Evolutionary conservation across 768 basidiomycete genomes (phyloP).

Genomic region (Cyclocybe cylindracea): DNA sequence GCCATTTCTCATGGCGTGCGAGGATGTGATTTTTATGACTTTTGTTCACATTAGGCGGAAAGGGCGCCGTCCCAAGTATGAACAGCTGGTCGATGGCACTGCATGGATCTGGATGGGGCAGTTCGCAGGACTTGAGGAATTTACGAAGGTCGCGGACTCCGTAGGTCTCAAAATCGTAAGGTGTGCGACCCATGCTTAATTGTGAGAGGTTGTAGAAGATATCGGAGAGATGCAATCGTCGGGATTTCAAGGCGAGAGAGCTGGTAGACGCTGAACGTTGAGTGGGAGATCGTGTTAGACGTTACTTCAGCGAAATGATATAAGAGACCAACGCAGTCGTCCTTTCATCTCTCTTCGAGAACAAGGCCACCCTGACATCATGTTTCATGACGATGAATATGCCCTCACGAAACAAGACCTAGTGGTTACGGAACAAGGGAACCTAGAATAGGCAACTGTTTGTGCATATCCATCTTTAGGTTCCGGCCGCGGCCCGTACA

Average conservation of each 20-base stretch:
- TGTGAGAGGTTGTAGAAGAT: neutral
- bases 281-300: neutral
- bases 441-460: conserved; percentile 6
- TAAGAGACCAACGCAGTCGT: conserved; percentile 2
- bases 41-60: conserved; percentile 31
- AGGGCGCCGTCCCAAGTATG: conserved; percentile 28
- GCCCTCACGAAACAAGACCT: too few relatives aligned
- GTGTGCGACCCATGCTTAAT: conserved; percentile 18
- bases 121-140: conserved; percentile 47
- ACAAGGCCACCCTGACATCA: too few relatives aligned
- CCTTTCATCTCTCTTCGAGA: neutral
- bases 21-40: conserved; percentile 45
- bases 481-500: too few relatives aligned
- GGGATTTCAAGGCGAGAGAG: neutral
- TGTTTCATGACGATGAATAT: too few relatives aligned
- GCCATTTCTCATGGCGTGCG: conserved; percentile 44
- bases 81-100: conserved; percentile 26
- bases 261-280: neutral
- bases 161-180: conserved; percentile 24
- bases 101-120: conserved; percentile 35
- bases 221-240: neutral
- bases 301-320: neutral
- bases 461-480: neutral
- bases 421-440: neutral
- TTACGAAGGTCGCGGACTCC: conserved; percentile 44